Conservation (phyloP, 139 green algal species). For the Chlorella sp. region DNA sequence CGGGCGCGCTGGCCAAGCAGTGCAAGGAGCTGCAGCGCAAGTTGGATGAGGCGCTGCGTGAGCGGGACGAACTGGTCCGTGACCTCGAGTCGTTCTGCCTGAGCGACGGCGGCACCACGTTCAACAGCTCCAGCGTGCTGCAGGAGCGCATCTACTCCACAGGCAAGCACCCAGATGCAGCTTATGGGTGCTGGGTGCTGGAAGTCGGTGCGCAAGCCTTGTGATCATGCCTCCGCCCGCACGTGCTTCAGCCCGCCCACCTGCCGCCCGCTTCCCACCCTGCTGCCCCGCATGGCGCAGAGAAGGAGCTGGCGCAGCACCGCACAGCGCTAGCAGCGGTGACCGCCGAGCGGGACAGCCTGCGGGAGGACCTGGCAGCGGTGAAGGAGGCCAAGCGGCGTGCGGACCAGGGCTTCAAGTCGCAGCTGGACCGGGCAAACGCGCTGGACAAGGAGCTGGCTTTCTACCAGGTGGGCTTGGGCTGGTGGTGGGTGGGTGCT, state of each 20-base stretch:
- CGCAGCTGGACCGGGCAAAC: conserved; percentile 22
- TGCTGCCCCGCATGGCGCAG: neutral
- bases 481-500: too few relatives aligned
- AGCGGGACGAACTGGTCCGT: conserved; percentile 42
- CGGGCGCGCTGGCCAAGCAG: neutral
- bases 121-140: conserved; percentile 41
- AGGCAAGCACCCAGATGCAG: neutral
- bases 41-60: conserved; percentile 13
- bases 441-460: conserved; percentile 49
- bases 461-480: conserved; percentile 44
- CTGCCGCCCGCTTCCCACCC: neutral
- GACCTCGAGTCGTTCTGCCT: conserved; percentile 48
- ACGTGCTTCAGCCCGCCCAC: neutral
- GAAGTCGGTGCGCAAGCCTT: neutral
- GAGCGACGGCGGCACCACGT: conserved; percentile 26
- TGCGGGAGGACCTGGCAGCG: conserved; percentile 42
- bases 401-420: conserved; percentile 27
- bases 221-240: neutral
- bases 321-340: conserved; percentile 11
- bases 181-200: neutral
- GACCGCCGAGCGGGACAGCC: conserved; percentile 34
- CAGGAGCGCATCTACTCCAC: conserved; percentile 52
- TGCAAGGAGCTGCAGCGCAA: conserved; percentile 32
- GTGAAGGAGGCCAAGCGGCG: conserved; percentile 39
- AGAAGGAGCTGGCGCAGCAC: conserved; percentile 37